These are phyloP conservation scores for Aspergillus egyptiacus DNA, from an alignment of 495 filamentous ascomycete genomes.

Conservation along the genomic window DNA sequence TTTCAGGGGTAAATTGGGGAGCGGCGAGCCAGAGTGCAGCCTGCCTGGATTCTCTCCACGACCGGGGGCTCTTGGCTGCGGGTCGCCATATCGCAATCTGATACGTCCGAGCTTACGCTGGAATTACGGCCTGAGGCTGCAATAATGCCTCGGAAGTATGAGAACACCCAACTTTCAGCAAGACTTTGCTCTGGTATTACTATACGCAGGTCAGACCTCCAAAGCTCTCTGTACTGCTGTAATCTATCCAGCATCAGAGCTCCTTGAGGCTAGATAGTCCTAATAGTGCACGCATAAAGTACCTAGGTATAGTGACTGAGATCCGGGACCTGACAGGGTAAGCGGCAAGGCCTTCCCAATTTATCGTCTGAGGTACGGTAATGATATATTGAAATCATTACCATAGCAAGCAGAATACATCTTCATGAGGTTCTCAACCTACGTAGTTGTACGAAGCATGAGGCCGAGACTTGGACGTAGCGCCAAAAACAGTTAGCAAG, in stretches of 20 bases:
- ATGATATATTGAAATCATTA: no score
- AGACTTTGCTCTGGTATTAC: not conserved
- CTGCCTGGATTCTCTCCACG: slow-evolving; percentile 12
- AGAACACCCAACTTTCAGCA: not conserved
- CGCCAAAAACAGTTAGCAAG: not conserved
- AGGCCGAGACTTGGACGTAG: not conserved
- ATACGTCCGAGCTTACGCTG: slow-evolving; percentile 6
- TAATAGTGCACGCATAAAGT: no score
- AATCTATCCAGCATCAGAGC: no score
- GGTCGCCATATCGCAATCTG: slow-evolving; percentile 20
- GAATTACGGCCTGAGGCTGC: slow-evolving; percentile 28
- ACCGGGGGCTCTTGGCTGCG: slow-evolving; percentile 30
- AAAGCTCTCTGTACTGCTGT: no score
- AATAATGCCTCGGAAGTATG: slow-evolving; percentile 15
- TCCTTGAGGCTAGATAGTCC: not conserved
- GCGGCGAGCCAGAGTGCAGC: slow-evolving; percentile 13
- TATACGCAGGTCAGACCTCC: no score
- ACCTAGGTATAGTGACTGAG: no score
- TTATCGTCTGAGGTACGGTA: no score
- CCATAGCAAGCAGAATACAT: no score
- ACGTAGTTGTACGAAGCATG: not conserved
- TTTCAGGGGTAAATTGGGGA: slow-evolving; percentile 25
- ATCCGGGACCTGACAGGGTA: no score
- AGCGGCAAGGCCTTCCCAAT: no score
- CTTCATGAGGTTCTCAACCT: no score